Evolutionary conservation across 139 green algal species (phyloP), one percentile per base, ranked within the genome.

Genomic region (Pleodorina starrii): DNA sequence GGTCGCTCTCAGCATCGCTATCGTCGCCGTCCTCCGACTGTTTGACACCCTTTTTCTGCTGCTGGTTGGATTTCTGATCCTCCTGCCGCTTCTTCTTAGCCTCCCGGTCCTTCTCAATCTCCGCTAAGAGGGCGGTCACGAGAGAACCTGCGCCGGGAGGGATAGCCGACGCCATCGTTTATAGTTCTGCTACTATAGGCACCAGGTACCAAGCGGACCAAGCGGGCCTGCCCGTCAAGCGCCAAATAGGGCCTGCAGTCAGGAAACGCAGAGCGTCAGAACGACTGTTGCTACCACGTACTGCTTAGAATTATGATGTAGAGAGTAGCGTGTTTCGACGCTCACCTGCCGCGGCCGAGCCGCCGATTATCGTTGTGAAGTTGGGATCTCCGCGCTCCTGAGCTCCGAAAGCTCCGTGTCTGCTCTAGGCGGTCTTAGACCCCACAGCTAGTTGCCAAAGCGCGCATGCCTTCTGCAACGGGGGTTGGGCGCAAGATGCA

Each of bases 31-130:
- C 25, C 4, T 84, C 69, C 25, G 68, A 54, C 71, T 88, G 84
- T 17, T 51, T n/a, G 1, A 5, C 78, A 6, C 57, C 66, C 63
- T 50, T 50, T 44, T 50, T 68, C 5, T 79, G 63, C 1, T 63
- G 42, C 21, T 43, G 42, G 7, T 29, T 42, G 9, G 0, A 25
- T 19, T 50, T 85, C 5, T 73, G 77, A 17, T 85, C 51, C 35
- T 86, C 79, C 29, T 46, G 27, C 25, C 79, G 79, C 54, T 75
- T 86, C 38, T 66, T 63, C 66, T 79, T 78, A 17, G 43, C 63
- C 66, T 88, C 82, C 19, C 82, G 40, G 66, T 88, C 82, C 66
- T 79, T 79, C 66, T 88, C 82, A 46, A 88, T 80, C 66, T 79
- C 82, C 82, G 82, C 82, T 21, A 88, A 42, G 9, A 88, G 66